These are phyloP conservation scores for Bullera alba DNA, from an alignment of 768 basidiomycete genomes.

Conservation along the genomic window DNA sequence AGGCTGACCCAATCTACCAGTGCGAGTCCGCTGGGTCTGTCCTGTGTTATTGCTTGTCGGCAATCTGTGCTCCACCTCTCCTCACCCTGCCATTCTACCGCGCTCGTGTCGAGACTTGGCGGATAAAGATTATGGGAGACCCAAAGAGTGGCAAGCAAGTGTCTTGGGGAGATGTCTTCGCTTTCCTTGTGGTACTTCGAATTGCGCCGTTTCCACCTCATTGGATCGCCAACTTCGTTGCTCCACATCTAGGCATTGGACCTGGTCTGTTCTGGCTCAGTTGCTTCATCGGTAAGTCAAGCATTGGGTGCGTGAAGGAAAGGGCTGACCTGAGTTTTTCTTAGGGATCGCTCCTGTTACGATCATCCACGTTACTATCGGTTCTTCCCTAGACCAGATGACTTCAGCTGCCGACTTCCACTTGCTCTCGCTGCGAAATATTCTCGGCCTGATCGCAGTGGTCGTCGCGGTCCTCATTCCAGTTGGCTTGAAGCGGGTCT, in stretches of 20 bases:
- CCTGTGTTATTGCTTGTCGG: constrained; percentile 85
- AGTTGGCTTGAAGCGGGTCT: constrained; percentile 78
- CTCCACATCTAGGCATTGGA: constrained; percentile 84
- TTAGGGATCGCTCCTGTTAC: constrained; percentile 68
- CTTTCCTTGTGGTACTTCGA: constrained; percentile 84
- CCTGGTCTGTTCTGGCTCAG: constrained; percentile 79
- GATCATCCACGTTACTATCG: constrained; percentile 92
- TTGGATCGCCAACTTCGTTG: constrained; percentile 90
- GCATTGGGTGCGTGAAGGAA: background rate
- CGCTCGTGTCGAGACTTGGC: constrained; percentile 72
- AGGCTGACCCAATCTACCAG: constrained; percentile 13
- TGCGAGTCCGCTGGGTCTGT: constrained; percentile 87
- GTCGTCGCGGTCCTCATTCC: constrained; percentile 90
- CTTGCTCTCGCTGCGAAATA: constrained; percentile 84
- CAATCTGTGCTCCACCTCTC: constrained; percentile 85
- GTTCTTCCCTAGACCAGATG: constrained; percentile 86
- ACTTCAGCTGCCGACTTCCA: constrained; percentile 88
- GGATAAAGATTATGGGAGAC: constrained; percentile 66
- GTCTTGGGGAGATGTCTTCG: constrained; percentile 55
- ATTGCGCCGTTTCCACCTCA: constrained; percentile 85
- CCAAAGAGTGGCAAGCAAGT: constrained; percentile 56
- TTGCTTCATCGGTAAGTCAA: constrained; percentile 61
- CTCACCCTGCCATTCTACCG: constrained; percentile 81
- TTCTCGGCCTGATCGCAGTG: constrained; percentile 73
- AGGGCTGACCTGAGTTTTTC: background rate